Conservation (phyloP, 1,284 basidiomycete genomes). For the Phellopilus nigrolimitatus region DNA sequence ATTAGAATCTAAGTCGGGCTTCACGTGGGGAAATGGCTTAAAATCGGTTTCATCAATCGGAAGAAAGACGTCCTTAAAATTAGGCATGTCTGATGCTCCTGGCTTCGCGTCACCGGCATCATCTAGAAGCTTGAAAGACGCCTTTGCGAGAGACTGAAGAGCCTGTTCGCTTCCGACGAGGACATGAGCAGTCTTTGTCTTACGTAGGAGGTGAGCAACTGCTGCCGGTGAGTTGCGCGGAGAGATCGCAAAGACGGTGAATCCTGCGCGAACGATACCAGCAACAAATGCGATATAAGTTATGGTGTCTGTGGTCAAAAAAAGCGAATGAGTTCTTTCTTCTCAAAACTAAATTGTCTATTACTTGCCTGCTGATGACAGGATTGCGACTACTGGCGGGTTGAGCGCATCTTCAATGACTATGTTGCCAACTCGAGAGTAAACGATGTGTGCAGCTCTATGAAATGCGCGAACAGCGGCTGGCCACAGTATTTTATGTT, state of each 20-base stretch:
- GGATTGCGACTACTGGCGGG: slow-evolving; percentile 21
- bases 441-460: slow-evolving; percentile 20
- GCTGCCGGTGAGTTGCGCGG: slow-evolving; percentile 31
- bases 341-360: neutral
- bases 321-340: neutral
- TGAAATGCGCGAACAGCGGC: slow-evolving; percentile 26
- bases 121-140: slow-evolving; percentile 4
- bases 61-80: slow-evolving; percentile 1
- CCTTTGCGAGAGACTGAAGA: neutral
- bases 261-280: slow-evolving; percentile 31
- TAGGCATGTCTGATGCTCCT: slow-evolving; percentile 3
- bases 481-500: slow-evolving; percentile 27
- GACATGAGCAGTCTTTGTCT: slow-evolving; percentile 4
- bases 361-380: slow-evolving; percentile 25
- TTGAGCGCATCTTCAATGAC: slow-evolving; percentile 1
- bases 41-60: neutral
- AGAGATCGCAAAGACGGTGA: slow-evolving; percentile 30
- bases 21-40: neutral
- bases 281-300: slow-evolving; percentile 28
- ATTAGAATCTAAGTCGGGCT: slow-evolving; percentile 11
- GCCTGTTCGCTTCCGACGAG: slow-evolving; percentile 7
- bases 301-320: slow-evolving; percentile 28
- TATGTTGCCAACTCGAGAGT: neutral
- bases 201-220: slow-evolving; percentile 28
- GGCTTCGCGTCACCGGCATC: neutral